A percentile compares a stretch with the other conserved stretches of the same genome.
Conservation (phyloP, 2,329 filamentous ascomycete genomes). For the Apiospora koreana region DNA sequence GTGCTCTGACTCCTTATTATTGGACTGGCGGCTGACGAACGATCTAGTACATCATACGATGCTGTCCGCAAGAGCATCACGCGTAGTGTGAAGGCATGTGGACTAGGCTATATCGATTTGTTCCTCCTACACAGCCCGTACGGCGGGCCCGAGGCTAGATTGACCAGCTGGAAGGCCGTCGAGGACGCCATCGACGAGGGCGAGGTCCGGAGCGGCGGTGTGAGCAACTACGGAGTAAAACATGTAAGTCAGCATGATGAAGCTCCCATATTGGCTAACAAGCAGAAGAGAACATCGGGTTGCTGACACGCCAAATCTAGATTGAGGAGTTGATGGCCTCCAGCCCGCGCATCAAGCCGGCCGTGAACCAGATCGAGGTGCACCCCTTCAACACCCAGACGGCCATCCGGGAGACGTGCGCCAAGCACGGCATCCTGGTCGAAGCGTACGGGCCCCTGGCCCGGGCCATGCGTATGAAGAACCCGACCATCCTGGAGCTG, state of each 20-base stretch:
- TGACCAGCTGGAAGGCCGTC: constrained; percentile 75
- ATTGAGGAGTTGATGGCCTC: constrained; percentile 69
- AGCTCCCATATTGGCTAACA: background rate
- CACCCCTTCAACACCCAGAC: constrained; percentile 79
- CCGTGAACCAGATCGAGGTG: constrained; percentile 80
- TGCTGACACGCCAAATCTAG: constrained; percentile 33
- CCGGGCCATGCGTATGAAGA: constrained; percentile 67
- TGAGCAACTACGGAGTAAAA: constrained; percentile 76
- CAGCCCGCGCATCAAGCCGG: constrained; percentile 62
- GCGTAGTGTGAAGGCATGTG: constrained; percentile 63
- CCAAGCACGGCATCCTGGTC: constrained; percentile 66
- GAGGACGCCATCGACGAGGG: constrained; percentile 75
- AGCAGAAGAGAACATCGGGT: background rate
- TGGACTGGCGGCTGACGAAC: background rate
- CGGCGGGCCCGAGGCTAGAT: constrained; percentile 66
- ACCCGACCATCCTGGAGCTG: constrained; percentile 63
- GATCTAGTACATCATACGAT: constrained; percentile 61
- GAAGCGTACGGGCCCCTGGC: constrained; percentile 82
- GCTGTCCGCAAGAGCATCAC: constrained; percentile 66
- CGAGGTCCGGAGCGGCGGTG: constrained; percentile 70
- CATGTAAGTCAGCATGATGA: constrained; percentile 60
- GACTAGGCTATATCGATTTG: constrained; percentile 74
- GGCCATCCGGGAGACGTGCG: constrained; percentile 66
- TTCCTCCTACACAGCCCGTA: constrained; percentile 81
- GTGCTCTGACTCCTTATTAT: background rate